Base-by-base conservation (phyloP, 2,329 filamentous ascomycete species). In the Sporothrix pseudoabietina region DNA sequence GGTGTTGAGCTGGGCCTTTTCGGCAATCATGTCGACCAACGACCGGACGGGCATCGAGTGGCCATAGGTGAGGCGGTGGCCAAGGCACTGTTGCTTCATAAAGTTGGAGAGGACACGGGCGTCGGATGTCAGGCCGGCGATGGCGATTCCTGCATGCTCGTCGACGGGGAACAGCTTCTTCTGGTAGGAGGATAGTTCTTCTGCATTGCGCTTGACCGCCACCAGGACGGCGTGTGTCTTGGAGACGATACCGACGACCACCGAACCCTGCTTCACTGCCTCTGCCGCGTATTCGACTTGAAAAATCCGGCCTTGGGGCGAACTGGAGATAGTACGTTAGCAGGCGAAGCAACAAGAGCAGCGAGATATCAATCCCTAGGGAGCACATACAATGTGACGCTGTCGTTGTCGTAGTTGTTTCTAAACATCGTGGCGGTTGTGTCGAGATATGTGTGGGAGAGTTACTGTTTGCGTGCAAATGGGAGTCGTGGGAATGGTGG, bases 401-500 rank as follows among this genome's bases (percentile, higher is more conserved):
- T 97, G 85, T 99, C 96, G 90, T 99, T 99, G 87, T 99, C 96
- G 88, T 99, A 99, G 85, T 98, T 98, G 88, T 99, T 99, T 85
- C 96, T 90, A 87, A 99, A 99, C 96, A 99, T 98, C 80, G 80
- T 90, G 88, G 77, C 78, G 57, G 68, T 10, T 4, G 35, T 35
- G 35, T 1, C 35, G 35, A 35, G 35, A 35, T 35, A 35, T 35
- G 35, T 35, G 41, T 44, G 9, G 41, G 12, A 44, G 14, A 2
- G 16, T 14, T 12, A 49, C 3, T 49, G 41, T 49, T 49, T 49
- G 44, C 19, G 4, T 16, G 12, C 14, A 49, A 49, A 16, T 19
- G 44, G 9, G 44, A 19, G 4, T 49, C 10, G 44, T 49, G 14
- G 44, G 14, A 44, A 49, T 19, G 5, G n/a, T 7, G n/a, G 66